Evolutionary conservation across 2,329 filamentous ascomycete species (phyloP).

Genomic region (Sporothrix protearum): DNA sequence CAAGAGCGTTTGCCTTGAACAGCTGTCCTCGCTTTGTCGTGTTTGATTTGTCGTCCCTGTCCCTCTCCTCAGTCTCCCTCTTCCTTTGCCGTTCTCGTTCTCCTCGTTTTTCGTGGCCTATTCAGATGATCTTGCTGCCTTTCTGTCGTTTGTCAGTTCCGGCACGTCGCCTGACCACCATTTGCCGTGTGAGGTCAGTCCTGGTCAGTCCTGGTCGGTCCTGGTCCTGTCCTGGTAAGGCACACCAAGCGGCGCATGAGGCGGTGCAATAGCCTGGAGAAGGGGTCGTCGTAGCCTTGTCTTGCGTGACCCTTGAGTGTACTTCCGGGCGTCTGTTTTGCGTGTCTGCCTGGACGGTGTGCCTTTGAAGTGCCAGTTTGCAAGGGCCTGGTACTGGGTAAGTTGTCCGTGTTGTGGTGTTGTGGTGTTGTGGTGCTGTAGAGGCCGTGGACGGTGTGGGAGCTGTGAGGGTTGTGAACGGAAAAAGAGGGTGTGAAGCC

Average conservation of each 20-base stretch:
- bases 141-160: background rate
- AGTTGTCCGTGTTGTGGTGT: background rate
- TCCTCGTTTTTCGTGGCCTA: background rate
- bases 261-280: background rate
- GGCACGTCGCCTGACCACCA: constrained; percentile 1
- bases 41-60: constrained; percentile 1
- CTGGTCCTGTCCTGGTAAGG: background rate
- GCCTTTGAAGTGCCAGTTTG: background rate
- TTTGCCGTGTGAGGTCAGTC: constrained; percentile 9
- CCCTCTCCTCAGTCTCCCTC: background rate
- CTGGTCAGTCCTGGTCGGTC: background rate
- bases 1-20: background rate
- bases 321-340: constrained; percentile 4
- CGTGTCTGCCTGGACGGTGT: constrained; percentile 15
- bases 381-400: background rate
- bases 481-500: constrained; percentile 12
- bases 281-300: background rate
- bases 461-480: background rate
- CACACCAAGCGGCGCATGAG: background rate
- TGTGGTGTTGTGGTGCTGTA: too few species aligned
- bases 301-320: background rate
- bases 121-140: background rate
- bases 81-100: background rate
- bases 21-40: background rate
- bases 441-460: background rate